Evolutionary conservation across 371 early-diverging fungal species (phyloP).

Genomic region (Mortierella sp.): DNA sequence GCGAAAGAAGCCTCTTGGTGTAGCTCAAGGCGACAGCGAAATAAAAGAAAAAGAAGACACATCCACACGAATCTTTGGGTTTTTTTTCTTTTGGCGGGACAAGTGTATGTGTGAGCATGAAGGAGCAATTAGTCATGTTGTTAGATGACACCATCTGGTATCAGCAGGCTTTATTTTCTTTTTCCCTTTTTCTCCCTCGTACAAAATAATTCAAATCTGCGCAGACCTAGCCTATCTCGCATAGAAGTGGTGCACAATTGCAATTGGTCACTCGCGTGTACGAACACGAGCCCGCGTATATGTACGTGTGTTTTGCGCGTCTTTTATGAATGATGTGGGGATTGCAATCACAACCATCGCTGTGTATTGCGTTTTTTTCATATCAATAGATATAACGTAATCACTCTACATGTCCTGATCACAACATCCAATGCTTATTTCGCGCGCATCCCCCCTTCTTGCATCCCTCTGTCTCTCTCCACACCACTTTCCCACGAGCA

Average conservation of each 20-base stretch:
- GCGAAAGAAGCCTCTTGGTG: neutral
- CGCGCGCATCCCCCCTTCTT: neutral
- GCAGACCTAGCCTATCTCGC: neutral
- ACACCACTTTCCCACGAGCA: neutral
- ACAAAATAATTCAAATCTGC: neutral
- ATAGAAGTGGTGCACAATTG: neutral
- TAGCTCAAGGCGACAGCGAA: neutral
- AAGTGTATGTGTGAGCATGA: neutral
- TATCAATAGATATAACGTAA: neutral
- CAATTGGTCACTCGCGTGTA: neutral
- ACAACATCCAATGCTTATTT: neutral
- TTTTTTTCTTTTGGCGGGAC: neutral
- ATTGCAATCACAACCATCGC: neutral
- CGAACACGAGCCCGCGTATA: neutral
- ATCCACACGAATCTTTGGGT: neutral
- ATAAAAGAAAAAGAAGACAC: neutral
- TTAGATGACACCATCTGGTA: constrained; percentile 29
- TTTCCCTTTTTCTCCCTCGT: neutral
- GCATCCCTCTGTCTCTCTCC: neutral
- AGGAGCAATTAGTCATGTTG: constrained; percentile 6
- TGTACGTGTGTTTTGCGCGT: neutral
- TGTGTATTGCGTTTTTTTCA: neutral
- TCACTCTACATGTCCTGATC: neutral
- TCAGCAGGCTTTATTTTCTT: constrained; percentile 8
- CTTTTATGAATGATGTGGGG: too few species aligned